phyloP scores from a whole-genome alignment of 768 basidiomycete genomes.

The Boletus coccyginus region DNA sequence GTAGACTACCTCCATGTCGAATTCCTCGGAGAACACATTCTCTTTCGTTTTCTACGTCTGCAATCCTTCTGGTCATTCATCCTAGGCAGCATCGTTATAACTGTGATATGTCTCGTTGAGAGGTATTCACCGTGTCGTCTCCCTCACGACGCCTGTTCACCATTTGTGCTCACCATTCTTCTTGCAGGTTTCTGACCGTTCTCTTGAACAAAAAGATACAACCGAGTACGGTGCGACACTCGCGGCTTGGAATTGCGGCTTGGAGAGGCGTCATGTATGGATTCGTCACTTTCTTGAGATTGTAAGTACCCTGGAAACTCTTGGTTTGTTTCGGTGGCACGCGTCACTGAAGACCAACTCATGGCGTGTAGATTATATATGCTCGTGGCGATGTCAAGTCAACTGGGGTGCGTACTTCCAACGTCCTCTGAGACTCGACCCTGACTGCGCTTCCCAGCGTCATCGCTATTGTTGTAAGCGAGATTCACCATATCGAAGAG shows the following conservation, averaged over 20 bases:
- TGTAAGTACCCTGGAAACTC: conserved; percentile 42
- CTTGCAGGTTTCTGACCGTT: conserved; percentile 47
- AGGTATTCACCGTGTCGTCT: conserved; percentile 39
- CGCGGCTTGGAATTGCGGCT: conserved; percentile 43
- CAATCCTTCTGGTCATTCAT: conserved; percentile 49
- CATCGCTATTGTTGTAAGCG: conserved; percentile 25
- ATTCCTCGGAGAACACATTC: conserved; percentile 45
- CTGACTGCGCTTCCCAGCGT: conserved; percentile 18
- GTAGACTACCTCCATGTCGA: conserved; percentile 43
- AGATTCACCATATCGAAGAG: not conserved
- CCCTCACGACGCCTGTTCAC: not conserved
- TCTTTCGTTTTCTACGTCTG: conserved; percentile 42
- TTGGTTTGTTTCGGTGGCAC: not conserved
- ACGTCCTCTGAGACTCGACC: not conserved
- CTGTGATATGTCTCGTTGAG: conserved; percentile 51
- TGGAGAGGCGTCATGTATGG: conserved; percentile 59
- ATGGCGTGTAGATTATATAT: conserved; percentile 54
- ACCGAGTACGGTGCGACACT: conserved; percentile 40
- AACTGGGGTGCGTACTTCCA: conserved; percentile 53
- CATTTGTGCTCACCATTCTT: not conserved
- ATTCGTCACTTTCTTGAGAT: conserved; percentile 52
- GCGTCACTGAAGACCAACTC: not conserved
- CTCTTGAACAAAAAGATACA: conserved; percentile 47
- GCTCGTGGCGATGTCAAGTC: conserved; percentile 71
- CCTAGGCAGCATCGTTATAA: conserved; percentile 42